Conservation (phyloP, 179 eudicot genomes). For the Silene coronaria region DNA sequence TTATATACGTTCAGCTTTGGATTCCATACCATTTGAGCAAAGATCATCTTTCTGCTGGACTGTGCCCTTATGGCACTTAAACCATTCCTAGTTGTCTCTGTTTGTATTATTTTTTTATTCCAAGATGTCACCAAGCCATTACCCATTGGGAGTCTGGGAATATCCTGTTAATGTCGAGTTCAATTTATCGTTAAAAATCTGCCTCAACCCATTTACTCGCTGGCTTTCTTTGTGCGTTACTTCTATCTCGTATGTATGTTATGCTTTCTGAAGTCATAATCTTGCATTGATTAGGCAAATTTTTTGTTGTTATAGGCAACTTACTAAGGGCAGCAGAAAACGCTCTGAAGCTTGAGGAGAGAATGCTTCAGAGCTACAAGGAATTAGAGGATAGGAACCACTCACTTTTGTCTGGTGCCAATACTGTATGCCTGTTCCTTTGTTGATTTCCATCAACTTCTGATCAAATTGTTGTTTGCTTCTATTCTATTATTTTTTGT, state of each 20-base stretch:
- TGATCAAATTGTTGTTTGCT: background rate
- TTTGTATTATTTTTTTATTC: no score
- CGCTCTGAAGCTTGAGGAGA: slow-evolving; percentile 67
- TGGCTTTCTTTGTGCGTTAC: background rate
- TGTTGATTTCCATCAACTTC: slow-evolving; percentile 5
- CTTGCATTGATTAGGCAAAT: background rate
- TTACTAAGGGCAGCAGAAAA: slow-evolving; percentile 52
- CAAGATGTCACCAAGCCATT: no score
- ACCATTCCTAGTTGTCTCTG: no score
- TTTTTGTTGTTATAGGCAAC: slow-evolving; percentile 38
- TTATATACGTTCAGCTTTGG: background rate
- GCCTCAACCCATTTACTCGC: background rate
- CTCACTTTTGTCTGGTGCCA: slow-evolving; percentile 35
- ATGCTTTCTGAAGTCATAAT: background rate
- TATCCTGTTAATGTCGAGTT: background rate
- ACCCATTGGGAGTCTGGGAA: no score
- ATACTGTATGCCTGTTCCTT: slow-evolving; percentile 33
- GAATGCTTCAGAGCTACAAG: slow-evolving; percentile 49
- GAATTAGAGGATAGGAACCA: slow-evolving; percentile 49
- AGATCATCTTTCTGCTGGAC: background rate
- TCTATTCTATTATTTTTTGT: background rate
- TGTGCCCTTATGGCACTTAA: background rate
- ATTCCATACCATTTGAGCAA: background rate
- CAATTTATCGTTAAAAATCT: background rate
- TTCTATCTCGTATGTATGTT: background rate